A percentile compares a stretch with the other conserved stretches of the same genome.
phyloP scores from a whole-genome alignment of 192 early-diverging fungal species.

The Backusella circina region DNA sequence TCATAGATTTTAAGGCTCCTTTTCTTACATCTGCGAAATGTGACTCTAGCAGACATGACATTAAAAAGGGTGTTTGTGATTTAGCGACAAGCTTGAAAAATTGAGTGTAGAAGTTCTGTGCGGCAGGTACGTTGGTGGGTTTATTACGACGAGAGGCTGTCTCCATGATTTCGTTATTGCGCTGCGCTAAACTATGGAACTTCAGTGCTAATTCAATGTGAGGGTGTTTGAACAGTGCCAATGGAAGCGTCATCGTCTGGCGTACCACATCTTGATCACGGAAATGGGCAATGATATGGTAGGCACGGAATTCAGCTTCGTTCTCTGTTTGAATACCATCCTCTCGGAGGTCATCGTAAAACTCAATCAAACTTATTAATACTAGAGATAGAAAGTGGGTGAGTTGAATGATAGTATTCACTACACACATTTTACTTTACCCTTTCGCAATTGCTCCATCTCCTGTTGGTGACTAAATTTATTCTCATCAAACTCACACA shows the following conservation, averaged over 20 bases:
- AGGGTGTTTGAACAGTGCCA: conserved; percentile 52
- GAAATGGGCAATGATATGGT: conserved; percentile 74
- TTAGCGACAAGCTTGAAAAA: conserved; percentile 71
- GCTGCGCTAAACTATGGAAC: conserved; percentile 58
- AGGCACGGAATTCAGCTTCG: conserved; percentile 89
- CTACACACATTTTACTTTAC: conserved; percentile 34
- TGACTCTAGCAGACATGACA: conserved; percentile 75
- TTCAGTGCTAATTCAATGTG: conserved; percentile 68
- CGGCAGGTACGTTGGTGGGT: conserved; percentile 46
- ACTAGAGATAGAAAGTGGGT: conserved; percentile 32
- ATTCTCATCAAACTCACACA: conserved; percentile 58
- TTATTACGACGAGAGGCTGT: conserved; percentile 35
- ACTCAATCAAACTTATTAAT: conserved; percentile 79
- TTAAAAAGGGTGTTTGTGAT: conserved; percentile 58
- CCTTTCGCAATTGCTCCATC: conserved; percentile 85
- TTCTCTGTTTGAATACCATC: conserved; percentile 58
- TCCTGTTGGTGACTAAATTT: conserved; percentile 76
- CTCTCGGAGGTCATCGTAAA: conserved; percentile 75
- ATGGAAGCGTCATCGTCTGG: conserved; percentile 55
- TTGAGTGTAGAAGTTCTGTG: conserved; percentile 57
- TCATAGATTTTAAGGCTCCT: conserved; percentile 71
- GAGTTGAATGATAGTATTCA: not conserved
- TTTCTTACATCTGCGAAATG: conserved; percentile 73
- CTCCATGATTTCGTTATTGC: conserved; percentile 41
- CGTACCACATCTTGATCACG: conserved; percentile 70